Conservation (phyloP, 768 basidiomycete species). For the Amanita fuliginea region DNA sequence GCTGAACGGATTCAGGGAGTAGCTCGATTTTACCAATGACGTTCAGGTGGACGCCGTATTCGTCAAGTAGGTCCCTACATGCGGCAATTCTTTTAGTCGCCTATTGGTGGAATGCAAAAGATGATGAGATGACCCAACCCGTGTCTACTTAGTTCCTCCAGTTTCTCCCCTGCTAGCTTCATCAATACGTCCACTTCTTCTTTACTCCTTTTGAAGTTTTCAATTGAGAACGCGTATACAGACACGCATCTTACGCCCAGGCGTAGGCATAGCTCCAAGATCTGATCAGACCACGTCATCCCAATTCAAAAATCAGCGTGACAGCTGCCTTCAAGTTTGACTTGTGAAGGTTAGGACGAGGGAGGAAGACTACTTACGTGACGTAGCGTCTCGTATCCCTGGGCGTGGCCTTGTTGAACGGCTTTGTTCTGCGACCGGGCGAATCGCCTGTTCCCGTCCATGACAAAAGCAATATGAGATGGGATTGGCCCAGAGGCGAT, state of each 20-base stretch:
- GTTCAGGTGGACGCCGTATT: constrained; percentile 77
- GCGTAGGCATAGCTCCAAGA: constrained; percentile 74
- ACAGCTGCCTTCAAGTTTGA: not conserved
- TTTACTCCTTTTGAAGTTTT: constrained; percentile 84
- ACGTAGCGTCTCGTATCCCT: constrained; percentile 73
- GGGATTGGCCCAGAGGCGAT: constrained; percentile 82
- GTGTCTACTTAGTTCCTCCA: constrained; percentile 67
- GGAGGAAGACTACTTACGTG: constrained; percentile 40
- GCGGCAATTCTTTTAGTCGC: no score
- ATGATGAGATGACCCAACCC: constrained; percentile 66
- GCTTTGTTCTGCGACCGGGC: constrained; percentile 57
- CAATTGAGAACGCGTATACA: constrained; percentile 96
- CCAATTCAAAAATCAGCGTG: not conserved
- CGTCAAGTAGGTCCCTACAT: constrained; percentile 65
- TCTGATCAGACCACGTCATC: constrained; percentile 29
- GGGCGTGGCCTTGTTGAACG: constrained; percentile 71
- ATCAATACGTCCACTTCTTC: constrained; percentile 86
- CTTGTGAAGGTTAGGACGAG: not conserved
- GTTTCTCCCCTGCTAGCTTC: constrained; percentile 67
- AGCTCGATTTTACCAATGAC: constrained; percentile 67
- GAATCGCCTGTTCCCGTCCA: constrained; percentile 95
- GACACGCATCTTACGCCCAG: constrained; percentile 79
- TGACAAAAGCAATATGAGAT: constrained; percentile 84
- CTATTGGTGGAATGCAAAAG: not conserved
- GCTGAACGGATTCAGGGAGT: constrained; percentile 69